These are phyloP conservation scores for Hypoxylon sp. DNA, from an alignment of 2,329 filamentous ascomycete species.

Conservation along the genomic window DNA sequence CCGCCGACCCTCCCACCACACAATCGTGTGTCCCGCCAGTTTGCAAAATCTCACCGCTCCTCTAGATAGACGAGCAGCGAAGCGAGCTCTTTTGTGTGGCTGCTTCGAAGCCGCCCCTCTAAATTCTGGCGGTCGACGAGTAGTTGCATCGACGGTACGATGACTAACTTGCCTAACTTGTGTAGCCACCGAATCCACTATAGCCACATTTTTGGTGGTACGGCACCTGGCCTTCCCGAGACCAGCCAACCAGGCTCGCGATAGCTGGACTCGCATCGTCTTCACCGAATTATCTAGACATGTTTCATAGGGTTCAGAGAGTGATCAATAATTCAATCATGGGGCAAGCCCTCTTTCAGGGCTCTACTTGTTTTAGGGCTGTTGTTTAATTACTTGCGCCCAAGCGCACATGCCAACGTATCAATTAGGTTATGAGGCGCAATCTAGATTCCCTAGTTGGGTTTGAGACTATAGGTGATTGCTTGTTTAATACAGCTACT, in stretches of 20 bases:
- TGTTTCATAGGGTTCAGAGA: slow-evolving; percentile 29
- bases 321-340: slow-evolving; percentile 26
- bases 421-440: slow-evolving; percentile 28
- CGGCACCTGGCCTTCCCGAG: slow-evolving; percentile 31
- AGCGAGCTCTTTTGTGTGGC: slow-evolving; percentile 37
- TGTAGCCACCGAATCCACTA: slow-evolving; percentile 19
- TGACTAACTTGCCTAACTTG: slow-evolving; percentile 31
- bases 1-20: slow-evolving; percentile 26
- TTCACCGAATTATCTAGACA: slow-evolving; percentile 41
- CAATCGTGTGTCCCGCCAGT: slow-evolving; percentile 38
- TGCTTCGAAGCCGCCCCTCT: slow-evolving; percentile 29
- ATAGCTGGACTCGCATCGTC: slow-evolving; percentile 24
- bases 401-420: slow-evolving; percentile 20
- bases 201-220: slow-evolving; percentile 24
- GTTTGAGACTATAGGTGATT: slow-evolving; percentile 14
- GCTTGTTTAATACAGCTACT: slow-evolving; percentile 8
- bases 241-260: slow-evolving; percentile 18
- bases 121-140: slow-evolving; percentile 42
- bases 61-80: slow-evolving; percentile 27
- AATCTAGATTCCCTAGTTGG: slow-evolving; percentile 28
- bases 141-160: slow-evolving; percentile 35
- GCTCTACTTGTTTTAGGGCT: slow-evolving; percentile 20
- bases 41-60: slow-evolving; percentile 43
- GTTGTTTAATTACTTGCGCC: slow-evolving; percentile 34
- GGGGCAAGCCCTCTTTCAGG: slow-evolving; percentile 18